Conservation (phyloP, 352 stramenopile species). For the Pythium rishiriense region DNA sequence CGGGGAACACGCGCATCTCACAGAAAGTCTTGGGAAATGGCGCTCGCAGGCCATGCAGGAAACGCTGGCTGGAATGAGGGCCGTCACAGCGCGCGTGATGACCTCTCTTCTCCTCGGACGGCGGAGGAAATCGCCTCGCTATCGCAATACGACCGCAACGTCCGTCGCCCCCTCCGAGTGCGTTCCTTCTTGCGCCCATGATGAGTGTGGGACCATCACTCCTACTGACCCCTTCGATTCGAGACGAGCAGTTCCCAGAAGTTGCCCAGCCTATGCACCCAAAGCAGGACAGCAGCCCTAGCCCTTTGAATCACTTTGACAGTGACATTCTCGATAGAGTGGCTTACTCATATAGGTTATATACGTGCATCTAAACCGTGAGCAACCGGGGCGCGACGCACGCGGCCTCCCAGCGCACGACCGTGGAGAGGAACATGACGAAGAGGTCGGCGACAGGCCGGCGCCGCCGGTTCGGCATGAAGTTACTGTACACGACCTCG, state of each 20-base stretch:
- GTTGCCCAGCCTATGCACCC: background rate
- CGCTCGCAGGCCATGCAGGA: background rate
- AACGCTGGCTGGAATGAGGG: too few relatives aligned
- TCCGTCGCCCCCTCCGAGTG: background rate
- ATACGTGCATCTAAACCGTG: background rate
- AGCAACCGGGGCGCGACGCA: slow-evolving; percentile 50
- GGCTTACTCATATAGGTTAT: background rate
- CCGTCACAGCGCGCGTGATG: background rate
- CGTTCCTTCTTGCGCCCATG: background rate
- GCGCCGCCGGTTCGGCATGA: slow-evolving; percentile 37
- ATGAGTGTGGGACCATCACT: slow-evolving; percentile 18
- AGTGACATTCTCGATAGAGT: background rate
- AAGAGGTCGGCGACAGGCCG: slow-evolving; percentile 36
- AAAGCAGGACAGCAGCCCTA: background rate
- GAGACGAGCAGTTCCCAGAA: background rate
- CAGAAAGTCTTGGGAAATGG: background rate
- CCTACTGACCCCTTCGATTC: background rate
- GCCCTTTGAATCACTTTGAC: background rate
- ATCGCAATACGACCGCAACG: background rate
- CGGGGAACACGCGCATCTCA: slow-evolving; percentile 28
- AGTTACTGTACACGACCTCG: slow-evolving; percentile 27
- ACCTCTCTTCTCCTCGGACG: background rate
- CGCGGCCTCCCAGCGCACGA: slow-evolving; percentile 60
- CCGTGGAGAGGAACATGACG: slow-evolving; percentile 60
- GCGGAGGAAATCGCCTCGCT: too few relatives aligned